Conservation (phyloP, 352 stramenopile genomes). For the Pythium oligandrum region DNA sequence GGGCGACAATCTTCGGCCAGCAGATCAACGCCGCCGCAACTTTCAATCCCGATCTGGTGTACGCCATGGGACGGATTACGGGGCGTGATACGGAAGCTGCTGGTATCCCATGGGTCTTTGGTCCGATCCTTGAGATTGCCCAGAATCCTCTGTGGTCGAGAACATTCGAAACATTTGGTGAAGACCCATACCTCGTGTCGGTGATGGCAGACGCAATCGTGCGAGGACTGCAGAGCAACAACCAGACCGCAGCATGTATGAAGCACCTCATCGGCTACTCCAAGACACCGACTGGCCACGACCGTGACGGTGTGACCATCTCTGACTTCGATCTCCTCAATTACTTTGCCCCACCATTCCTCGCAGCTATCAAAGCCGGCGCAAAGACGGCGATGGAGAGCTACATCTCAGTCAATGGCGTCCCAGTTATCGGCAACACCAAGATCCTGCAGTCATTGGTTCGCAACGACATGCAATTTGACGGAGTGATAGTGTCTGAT, state of each 20-base stretch:
- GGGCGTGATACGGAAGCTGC: constrained; percentile 81
- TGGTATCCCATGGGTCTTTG: constrained; percentile 90
- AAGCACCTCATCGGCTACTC: constrained; percentile 91
- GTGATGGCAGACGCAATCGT: constrained; percentile 78
- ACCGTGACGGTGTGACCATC: constrained; percentile 70
- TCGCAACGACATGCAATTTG: constrained; percentile 56
- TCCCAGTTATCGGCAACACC: constrained; percentile 87
- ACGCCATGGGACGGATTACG: constrained; percentile 62
- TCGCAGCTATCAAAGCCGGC: constrained; percentile 75
- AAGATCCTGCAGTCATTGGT: constrained; percentile 42
- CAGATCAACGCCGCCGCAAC: constrained; percentile 85
- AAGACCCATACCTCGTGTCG: constrained; percentile 84
- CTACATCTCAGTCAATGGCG: constrained; percentile 91
- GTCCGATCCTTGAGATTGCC: constrained; percentile 82
- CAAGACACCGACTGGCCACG: constrained; percentile 74
- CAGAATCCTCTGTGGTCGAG: constrained; percentile 86
- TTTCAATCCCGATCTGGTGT: constrained; percentile 82
- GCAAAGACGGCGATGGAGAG: constrained; percentile 91
- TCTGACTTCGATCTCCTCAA: constrained; percentile 81
- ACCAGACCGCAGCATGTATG: constrained; percentile 74
- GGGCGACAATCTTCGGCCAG: constrained; percentile 81
- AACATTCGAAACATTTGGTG: constrained; percentile 93
- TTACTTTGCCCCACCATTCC: constrained; percentile 80
- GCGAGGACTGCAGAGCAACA: constrained; percentile 73
- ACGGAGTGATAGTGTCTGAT: constrained; percentile 74